Evolutionary conservation across 768 basidiomycete genomes (phyloP).

Genomic region (Tulasnella sp.): DNA sequence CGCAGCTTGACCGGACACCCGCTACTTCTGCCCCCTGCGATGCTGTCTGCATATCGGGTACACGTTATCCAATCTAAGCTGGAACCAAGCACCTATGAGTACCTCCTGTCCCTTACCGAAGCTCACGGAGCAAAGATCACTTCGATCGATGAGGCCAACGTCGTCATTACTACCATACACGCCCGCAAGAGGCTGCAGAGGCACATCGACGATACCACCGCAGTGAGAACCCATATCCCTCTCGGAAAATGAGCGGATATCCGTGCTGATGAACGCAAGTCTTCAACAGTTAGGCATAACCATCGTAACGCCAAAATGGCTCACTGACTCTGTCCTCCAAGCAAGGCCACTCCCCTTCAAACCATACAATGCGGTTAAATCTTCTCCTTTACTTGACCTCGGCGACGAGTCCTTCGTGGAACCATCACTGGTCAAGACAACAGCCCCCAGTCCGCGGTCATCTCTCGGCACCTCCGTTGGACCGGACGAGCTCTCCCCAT

Average conservation of each 20-base stretch:
- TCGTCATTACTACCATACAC: slow-evolving; percentile 5
- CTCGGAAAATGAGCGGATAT: neutral
- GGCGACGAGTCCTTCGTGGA: slow-evolving; percentile 4
- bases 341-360: slow-evolving; percentile 39
- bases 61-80: slow-evolving; percentile 30
- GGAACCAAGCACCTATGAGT: slow-evolving; percentile 18
- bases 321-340: slow-evolving; percentile 43
- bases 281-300: slow-evolving; percentile 32
- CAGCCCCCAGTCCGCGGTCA: slow-evolving; percentile 12
- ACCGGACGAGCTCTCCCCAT: neutral
- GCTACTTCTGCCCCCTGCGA: neutral
- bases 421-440: neutral
- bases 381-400: neutral
- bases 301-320: slow-evolving; percentile 63
- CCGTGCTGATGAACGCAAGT: too few species aligned
- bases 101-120: slow-evolving; percentile 26
- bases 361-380: slow-evolving; percentile 43
- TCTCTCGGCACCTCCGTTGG: neutral
- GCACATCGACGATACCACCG: slow-evolving; percentile 1
- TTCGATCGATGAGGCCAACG: neutral
- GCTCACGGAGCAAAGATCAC: neutral
- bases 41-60: slow-evolving; percentile 20
- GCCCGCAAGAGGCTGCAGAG: slow-evolving; percentile 11
- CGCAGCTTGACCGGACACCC: too few species aligned
- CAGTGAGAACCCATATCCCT: neutral